Conservation (phyloP, 257 asterid genomes). For the Scutellaria barbata region DNA sequence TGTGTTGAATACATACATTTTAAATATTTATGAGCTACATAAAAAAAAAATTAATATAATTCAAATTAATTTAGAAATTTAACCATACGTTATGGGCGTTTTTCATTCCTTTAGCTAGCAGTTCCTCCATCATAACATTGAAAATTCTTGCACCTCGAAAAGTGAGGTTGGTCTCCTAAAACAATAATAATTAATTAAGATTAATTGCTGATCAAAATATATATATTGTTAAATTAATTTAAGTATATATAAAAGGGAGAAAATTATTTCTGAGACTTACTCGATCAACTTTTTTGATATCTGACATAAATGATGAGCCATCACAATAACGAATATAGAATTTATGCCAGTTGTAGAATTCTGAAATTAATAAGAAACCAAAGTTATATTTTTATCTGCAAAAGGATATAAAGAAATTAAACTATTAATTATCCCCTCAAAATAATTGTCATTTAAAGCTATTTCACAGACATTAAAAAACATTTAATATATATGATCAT, state of each 20-base stretch:
- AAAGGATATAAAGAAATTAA: background rate
- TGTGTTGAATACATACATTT: background rate
- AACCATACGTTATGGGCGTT: slow-evolving; percentile 43
- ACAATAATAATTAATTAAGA: background rate
- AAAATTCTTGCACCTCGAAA: slow-evolving; percentile 52
- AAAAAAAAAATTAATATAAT: background rate
- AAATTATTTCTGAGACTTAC: slow-evolving; percentile 27
- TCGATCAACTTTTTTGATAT: slow-evolving; percentile 34
- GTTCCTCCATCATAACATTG: slow-evolving; percentile 39
- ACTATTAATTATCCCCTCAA: background rate
- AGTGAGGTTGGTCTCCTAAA: slow-evolving; percentile 40
- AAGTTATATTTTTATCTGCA: background rate
- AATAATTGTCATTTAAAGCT: no score
- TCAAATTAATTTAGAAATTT: background rate
- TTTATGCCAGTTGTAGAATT: slow-evolving; percentile 45
- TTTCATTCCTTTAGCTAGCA: slow-evolving; percentile 47
- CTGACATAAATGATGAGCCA: slow-evolving; percentile 41
- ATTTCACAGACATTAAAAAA: no score
- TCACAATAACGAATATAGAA: slow-evolving; percentile 41
- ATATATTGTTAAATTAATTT: background rate
- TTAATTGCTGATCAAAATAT: background rate
- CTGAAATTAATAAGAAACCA: slow-evolving; percentile 24
- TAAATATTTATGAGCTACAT: background rate
- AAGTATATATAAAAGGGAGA: background rate
- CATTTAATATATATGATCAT: no score